Conservation (phyloP, 2,329 filamentous ascomycete genomes). For the Leptosphaerulina australis region DNA sequence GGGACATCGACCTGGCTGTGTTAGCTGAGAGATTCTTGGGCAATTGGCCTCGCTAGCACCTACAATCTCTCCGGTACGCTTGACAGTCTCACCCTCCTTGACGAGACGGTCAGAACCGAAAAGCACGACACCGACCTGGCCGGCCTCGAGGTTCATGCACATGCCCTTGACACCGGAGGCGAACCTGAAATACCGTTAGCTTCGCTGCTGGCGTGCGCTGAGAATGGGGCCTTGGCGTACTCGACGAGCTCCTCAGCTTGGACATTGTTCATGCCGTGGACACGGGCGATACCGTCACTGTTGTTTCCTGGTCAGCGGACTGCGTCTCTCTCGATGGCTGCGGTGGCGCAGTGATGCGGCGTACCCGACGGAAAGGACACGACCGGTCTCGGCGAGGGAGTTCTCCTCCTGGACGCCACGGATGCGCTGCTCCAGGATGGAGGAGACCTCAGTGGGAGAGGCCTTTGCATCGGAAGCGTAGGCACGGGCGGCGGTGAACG, state of each 20-base stretch:
- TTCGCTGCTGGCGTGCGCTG: conserved; percentile 18
- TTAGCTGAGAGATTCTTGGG: conserved; percentile 26
- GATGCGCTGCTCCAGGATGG: conserved; percentile 99
- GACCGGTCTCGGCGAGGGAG: conserved; percentile 95
- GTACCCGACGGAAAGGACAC: conserved; percentile 98
- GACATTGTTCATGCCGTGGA: conserved; percentile 99
- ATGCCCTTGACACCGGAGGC: conserved; percentile 99
- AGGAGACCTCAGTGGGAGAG: conserved; percentile 95
- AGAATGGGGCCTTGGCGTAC: conserved; percentile 64
- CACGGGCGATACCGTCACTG: conserved; percentile 99
- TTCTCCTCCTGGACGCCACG: conserved; percentile 98
- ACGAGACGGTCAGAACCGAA: conserved; percentile 99
- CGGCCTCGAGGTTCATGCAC: conserved; percentile 99
- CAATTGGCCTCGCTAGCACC: conserved; percentile 50
- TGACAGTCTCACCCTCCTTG: conserved; percentile 99
- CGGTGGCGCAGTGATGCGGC: conserved; percentile 54
- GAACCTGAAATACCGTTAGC: conserved; percentile 69
- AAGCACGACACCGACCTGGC: conserved; percentile 99
- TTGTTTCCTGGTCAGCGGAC: conserved; percentile 45
- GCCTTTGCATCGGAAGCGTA: conserved; percentile 96
- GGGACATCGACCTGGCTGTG: conserved; percentile 83
- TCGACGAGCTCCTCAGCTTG: conserved; percentile 99
- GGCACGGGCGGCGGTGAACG: conserved; percentile 76
- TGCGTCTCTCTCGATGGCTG: conserved; percentile 30
- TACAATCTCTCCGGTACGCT: conserved; percentile 99